Evolutionary conservation across 1,284 basidiomycete genomes (phyloP).

Genomic region (Wallemia ichthyophaga): DNA sequence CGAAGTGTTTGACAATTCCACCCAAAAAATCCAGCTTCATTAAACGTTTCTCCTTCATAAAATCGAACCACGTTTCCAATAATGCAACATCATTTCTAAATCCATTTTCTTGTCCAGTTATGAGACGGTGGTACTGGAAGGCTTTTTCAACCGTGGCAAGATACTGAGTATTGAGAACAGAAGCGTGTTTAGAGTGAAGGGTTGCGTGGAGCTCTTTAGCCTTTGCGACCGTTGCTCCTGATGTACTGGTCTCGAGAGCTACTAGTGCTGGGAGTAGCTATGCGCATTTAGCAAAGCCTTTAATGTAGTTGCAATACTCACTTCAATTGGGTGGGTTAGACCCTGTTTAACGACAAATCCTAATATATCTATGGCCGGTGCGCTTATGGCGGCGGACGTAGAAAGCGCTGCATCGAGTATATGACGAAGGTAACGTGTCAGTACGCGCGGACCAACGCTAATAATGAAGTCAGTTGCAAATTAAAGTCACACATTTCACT

Average conservation of each 20-base stretch:
- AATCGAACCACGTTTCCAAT: slow-evolving; percentile 62
- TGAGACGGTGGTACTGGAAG: background rate
- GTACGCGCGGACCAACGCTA: background rate
- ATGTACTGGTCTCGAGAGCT: slow-evolving; percentile 59
- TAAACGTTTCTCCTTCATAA: slow-evolving; percentile 63
- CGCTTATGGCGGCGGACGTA: slow-evolving; percentile 35
- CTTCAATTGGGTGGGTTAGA: slow-evolving; percentile 70
- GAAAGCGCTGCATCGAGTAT: slow-evolving; percentile 57
- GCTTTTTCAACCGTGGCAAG: slow-evolving; percentile 1
- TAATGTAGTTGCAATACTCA: slow-evolving; percentile 12
- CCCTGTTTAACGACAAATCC: slow-evolving; percentile 82
- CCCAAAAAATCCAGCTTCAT: slow-evolving; percentile 61
- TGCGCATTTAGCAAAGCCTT: background rate
- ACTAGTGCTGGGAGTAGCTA: slow-evolving; percentile 77
- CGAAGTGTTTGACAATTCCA: slow-evolving; percentile 47
- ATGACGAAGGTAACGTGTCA: slow-evolving; percentile 39
- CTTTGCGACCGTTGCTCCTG: slow-evolving; percentile 29
- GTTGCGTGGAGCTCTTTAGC: slow-evolving; percentile 53
- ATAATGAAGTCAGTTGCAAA: background rate
- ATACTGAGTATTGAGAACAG: slow-evolving; percentile 34
- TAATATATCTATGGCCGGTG: slow-evolving; percentile 62
- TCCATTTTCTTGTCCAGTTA: slow-evolving; percentile 20
- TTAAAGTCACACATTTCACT: slow-evolving; percentile 13
- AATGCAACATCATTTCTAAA: slow-evolving; percentile 33
- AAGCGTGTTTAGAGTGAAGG: slow-evolving; percentile 63